phyloP scores from a whole-genome alignment of 1,284 basidiomycete species.

The Cutaneotrichosporon cutaneum region DNA sequence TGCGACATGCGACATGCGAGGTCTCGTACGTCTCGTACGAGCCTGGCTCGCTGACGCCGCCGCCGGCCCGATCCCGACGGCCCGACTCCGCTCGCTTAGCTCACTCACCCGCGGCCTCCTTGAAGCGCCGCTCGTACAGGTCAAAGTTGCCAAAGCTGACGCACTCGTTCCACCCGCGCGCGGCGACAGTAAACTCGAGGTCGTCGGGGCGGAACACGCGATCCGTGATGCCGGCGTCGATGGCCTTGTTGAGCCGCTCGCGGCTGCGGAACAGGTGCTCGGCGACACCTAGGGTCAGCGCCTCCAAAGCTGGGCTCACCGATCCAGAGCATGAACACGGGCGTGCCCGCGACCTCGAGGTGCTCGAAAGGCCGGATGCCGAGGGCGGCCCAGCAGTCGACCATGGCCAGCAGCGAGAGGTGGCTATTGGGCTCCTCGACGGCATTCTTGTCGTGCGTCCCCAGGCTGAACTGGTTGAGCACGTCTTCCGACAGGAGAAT shows the following conservation, averaged over 20 bases:
- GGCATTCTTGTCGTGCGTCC: constrained; percentile 54
- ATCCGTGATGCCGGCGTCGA: constrained; percentile 75
- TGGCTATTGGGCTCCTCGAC: constrained; percentile 72
- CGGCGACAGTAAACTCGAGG: constrained; percentile 89
- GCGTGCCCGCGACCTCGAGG: constrained; percentile 90
- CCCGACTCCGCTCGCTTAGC: background rate
- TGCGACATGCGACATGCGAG: background rate
- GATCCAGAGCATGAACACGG: constrained; percentile 94
- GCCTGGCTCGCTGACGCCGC: background rate
- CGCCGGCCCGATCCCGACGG: background rate
- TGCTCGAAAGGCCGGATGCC: constrained; percentile 87
- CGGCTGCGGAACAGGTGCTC: constrained; percentile 83
- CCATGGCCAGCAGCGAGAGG: constrained; percentile 94
- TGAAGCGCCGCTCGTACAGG: constrained; percentile 78
- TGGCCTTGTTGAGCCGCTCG: constrained; percentile 66
- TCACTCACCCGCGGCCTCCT: constrained; percentile 64
- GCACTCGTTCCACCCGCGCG: constrained; percentile 94
- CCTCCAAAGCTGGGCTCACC: constrained; percentile 53
- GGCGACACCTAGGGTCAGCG: constrained; percentile 63
- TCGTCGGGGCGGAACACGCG: constrained; percentile 84
- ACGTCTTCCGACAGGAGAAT: constrained; percentile 85
- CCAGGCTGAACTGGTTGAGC: constrained; percentile 84
- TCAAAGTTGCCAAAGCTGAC: constrained; percentile 91
- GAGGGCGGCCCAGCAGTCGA: constrained; percentile 93
- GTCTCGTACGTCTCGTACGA: constrained; percentile 1